These are phyloP conservation scores for Mucor indicus DNA, from an alignment of 371 early-diverging fungal genomes.

Conservation along the genomic window DNA sequence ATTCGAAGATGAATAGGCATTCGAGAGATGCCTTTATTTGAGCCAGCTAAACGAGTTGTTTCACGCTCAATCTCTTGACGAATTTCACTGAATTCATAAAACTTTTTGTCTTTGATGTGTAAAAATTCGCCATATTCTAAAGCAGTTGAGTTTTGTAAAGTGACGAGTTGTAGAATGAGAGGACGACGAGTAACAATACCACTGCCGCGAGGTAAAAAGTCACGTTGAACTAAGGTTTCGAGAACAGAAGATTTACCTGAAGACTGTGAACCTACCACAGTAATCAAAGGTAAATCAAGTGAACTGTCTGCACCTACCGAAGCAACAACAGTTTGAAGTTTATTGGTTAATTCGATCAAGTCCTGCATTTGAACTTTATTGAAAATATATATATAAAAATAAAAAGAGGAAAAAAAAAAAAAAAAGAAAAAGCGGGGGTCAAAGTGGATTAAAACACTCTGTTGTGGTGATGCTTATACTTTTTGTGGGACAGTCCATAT, in stretches of 20 bases:
- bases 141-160: conserved; percentile 43
- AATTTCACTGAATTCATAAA: conserved; percentile 80
- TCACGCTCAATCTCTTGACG: conserved; percentile 88
- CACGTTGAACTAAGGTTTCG: conserved; percentile 87
- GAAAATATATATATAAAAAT: not conserved
- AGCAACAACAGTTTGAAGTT: conserved; percentile 91
- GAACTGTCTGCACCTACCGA: conserved; percentile 76
- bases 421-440: not conserved
- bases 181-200: conserved; percentile 95
- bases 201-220: conserved; percentile 89
- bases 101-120: conserved; percentile 73
- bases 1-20: conserved; percentile 90
- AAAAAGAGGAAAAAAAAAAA: not conserved
- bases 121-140: conserved; percentile 74
- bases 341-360: conserved; percentile 86
- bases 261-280: conserved; percentile 84
- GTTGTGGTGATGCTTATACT: no score
- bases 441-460: no score
- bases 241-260: conserved; percentile 93
- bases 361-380: conserved; percentile 35
- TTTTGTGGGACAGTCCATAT: no score
- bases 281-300: conserved; percentile 92
- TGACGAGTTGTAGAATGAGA: conserved; percentile 85
- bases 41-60: conserved; percentile 82
- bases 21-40: conserved; percentile 84